Evolutionary conservation across 768 basidiomycete genomes (phyloP).

Genomic region (Serendipita sp.): DNA sequence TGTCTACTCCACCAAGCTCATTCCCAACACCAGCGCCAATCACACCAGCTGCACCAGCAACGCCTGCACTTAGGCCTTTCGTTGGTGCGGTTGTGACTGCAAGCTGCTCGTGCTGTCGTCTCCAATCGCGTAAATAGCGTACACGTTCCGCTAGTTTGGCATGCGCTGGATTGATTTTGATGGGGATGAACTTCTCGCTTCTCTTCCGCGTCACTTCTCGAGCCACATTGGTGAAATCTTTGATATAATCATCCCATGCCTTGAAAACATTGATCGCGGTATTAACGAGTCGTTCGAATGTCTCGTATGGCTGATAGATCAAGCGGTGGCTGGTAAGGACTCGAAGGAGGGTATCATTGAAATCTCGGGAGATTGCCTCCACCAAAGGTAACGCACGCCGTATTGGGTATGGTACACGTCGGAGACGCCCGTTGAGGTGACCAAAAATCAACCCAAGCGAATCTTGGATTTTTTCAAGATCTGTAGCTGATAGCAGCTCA

Average conservation of each 20-base stretch:
- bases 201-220: slow-evolving; percentile 86
- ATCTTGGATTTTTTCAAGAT: slow-evolving; percentile 89
- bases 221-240: slow-evolving; percentile 84
- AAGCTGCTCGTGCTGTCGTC: slow-evolving; percentile 94
- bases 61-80: slow-evolving; percentile 65
- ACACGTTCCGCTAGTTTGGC: slow-evolving; percentile 79
- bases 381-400: slow-evolving; percentile 90
- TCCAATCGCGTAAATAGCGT: slow-evolving; percentile 76
- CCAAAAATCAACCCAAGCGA: slow-evolving; percentile 73
- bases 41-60: slow-evolving; percentile 91
- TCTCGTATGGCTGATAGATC: slow-evolving; percentile 85
- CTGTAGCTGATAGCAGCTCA: slow-evolving; percentile 89
- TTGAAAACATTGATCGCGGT: slow-evolving; percentile 65
- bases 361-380: slow-evolving; percentile 94
- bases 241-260: slow-evolving; percentile 80
- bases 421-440: slow-evolving; percentile 91
- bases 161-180: slow-evolving; percentile 85
- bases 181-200: slow-evolving; percentile 85
- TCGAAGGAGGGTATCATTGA: slow-evolving; percentile 85
- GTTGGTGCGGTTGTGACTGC: slow-evolving; percentile 95
- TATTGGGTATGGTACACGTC: slow-evolving; percentile 91
- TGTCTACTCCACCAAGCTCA: slow-evolving; percentile 82
- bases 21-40: slow-evolving; percentile 58
- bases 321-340: slow-evolving; percentile 84
- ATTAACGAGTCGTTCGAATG: slow-evolving; percentile 73